Evolutionary conservation across 306 rosid species (phyloP).

Genomic region (Gillenia trifoliata): DNA sequence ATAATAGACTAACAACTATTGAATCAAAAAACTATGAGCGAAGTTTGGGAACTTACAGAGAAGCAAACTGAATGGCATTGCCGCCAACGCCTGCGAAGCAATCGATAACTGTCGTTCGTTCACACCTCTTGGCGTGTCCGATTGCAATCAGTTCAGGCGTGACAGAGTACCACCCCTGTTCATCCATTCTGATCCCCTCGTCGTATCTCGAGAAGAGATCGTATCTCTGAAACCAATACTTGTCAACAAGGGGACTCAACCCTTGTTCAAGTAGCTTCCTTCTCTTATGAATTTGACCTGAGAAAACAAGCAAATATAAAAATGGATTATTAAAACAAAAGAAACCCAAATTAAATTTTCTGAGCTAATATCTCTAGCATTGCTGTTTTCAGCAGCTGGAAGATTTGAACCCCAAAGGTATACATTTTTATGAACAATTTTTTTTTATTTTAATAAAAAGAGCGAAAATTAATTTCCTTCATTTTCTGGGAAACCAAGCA

Average conservation of each 20-base stretch:
- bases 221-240: constrained; percentile 36
- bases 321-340: background rate
- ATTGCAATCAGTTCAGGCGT: constrained; percentile 39
- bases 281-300: constrained; percentile 11
- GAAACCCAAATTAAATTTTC: background rate
- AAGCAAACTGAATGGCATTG: constrained; percentile 38
- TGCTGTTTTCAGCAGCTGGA: background rate
- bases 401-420: background rate
- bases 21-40: background rate
- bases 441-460: too few relatives aligned
- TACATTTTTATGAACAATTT: too few relatives aligned
- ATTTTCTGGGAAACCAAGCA: constrained; percentile 1
- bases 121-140: constrained; percentile 25
- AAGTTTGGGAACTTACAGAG: constrained; percentile 2
- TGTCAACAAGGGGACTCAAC: constrained; percentile 21
- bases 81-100: constrained; percentile 34
- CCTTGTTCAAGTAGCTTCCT: constrained; percentile 2
- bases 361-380: background rate
- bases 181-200: constrained; percentile 35
- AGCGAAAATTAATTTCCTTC: background rate
- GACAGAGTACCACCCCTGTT: constrained; percentile 36
- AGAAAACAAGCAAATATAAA: background rate
- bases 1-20: background rate
- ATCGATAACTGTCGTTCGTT: constrained; percentile 21
- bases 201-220: constrained; percentile 29